Conservation (phyloP, 2,329 filamentous ascomycete genomes). For the Talaromyces sp. region DNA sequence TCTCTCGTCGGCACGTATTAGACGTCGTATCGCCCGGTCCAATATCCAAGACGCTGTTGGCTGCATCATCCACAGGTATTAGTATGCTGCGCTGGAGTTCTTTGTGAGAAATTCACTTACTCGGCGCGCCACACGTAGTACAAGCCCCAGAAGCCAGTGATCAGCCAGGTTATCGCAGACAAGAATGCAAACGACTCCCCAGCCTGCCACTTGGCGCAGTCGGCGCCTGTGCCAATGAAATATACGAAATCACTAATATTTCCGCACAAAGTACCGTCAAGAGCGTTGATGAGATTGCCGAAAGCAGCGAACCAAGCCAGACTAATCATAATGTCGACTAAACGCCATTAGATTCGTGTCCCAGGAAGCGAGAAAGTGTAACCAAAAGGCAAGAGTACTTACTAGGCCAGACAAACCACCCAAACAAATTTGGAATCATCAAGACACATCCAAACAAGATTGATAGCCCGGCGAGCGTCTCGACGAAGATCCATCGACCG, state of each 20-base stretch:
- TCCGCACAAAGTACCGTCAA: conserved; percentile 46
- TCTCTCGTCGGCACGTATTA: not conserved
- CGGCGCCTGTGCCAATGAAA: conserved; percentile 41
- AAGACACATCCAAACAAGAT: conserved; percentile 65
- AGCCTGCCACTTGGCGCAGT: conserved; percentile 66
- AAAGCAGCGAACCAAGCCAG: conserved; percentile 66
- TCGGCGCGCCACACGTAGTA: conserved; percentile 9
- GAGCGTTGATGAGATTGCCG: conserved; percentile 58
- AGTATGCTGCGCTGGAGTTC: not conserved
- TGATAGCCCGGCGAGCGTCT: conserved; percentile 66
- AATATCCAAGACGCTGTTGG: not conserved
- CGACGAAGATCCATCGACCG: conserved; percentile 68
- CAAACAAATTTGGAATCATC: conserved; percentile 63
- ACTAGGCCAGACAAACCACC: conserved; percentile 63
- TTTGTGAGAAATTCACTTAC: not conserved
- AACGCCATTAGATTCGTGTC: not conserved
- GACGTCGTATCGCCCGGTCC: not conserved
- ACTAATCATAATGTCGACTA: conserved; percentile 62
- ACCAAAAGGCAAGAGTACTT: conserved; percentile 11
- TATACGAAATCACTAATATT: conserved; percentile 45
- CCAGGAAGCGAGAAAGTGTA: not conserved
- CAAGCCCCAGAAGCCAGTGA: conserved; percentile 5
- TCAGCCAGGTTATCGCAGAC: conserved; percentile 65
- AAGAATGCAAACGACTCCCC: conserved; percentile 67
- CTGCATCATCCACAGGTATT: not conserved